These are phyloP conservation scores for Misopates orontium DNA, from an alignment of 257 asterid genomes.

Conservation along the genomic window DNA sequence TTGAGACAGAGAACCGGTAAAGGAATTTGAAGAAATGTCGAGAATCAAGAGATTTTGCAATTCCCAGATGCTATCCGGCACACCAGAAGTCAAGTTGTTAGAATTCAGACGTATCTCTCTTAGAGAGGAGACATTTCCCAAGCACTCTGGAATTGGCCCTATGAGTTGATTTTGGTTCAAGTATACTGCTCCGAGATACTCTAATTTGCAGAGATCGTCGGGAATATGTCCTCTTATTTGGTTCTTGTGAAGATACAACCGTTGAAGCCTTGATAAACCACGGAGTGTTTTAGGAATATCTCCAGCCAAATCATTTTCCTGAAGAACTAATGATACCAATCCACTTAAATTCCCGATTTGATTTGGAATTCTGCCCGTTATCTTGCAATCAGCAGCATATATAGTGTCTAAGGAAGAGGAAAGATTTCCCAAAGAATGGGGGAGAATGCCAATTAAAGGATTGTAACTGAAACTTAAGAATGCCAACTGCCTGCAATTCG, in stretches of 20 bases:
- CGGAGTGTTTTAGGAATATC: conserved; percentile 7
- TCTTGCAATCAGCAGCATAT: not conserved
- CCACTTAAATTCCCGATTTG: conserved; percentile 35
- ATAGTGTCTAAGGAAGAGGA: not conserved
- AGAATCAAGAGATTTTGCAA: conserved; percentile 23
- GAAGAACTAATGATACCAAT: conserved; percentile 1
- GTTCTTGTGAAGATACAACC: conserved; percentile 17
- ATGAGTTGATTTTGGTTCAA: not conserved
- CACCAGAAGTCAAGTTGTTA: conserved; percentile 22
- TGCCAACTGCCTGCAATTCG: conserved; percentile 20
- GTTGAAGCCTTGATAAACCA: conserved; percentile 13
- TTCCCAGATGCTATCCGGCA: conserved; percentile 22
- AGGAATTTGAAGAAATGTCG: conserved; percentile 28
- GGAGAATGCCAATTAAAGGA: not conserved
- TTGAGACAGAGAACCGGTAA: conserved; percentile 25
- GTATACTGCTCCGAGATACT: not conserved
- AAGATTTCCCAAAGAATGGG: not conserved
- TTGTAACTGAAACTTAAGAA: not conserved
- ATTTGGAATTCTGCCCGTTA: conserved; percentile 35
- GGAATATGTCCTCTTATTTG: conserved; percentile 22
- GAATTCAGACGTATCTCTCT: conserved; percentile 6
- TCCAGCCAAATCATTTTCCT: conserved; percentile 19
- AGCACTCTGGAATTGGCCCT: conserved; percentile 29
- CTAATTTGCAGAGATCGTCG: conserved; percentile 23
- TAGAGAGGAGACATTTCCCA: conserved; percentile 25